Conservation (phyloP, 139 green algal genomes). For the Ettlia oleoabundans region DNA sequence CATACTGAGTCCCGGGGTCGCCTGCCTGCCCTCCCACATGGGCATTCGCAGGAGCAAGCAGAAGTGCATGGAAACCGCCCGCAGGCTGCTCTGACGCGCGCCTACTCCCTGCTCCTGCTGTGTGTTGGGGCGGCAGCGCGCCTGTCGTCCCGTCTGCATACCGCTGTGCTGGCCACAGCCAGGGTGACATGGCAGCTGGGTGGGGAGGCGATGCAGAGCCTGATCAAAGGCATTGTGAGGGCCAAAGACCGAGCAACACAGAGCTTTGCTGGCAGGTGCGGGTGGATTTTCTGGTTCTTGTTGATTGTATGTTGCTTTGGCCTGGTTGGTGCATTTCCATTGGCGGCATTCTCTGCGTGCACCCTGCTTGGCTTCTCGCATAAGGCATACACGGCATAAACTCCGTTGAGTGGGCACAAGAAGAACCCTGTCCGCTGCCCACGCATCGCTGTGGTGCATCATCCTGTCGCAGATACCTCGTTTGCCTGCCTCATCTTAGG, state of each 20-base stretch:
- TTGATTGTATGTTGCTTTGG: background rate
- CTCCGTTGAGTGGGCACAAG: too few relatives aligned
- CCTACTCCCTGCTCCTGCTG: constrained; percentile 26
- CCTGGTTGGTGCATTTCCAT: background rate
- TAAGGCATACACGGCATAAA: too few relatives aligned
- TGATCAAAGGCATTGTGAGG: background rate
- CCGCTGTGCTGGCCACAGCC: constrained; percentile 16
- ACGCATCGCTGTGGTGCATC: too few relatives aligned
- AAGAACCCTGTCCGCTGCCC: too few relatives aligned
- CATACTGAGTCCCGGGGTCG: too few relatives aligned
- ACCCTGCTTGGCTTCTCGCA: too few relatives aligned
- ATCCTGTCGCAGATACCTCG: background rate
- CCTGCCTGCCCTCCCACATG: background rate
- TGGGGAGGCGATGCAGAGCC: constrained; percentile 8
- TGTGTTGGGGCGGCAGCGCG: constrained; percentile 18
- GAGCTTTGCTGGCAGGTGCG: background rate
- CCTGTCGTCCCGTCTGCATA: constrained; percentile 19
- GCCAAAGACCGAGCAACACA: constrained; percentile 4
- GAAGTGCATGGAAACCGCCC: background rate
- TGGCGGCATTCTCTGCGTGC: too few relatives aligned
- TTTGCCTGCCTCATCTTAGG: background rate
- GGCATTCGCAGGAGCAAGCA: background rate
- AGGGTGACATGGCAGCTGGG: constrained; percentile 19
- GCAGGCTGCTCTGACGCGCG: background rate
- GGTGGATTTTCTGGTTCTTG: background rate